These are phyloP conservation scores for Rhodofomes roseus DNA, from an alignment of 1,284 basidiomycete species.

Conservation along the genomic window DNA sequence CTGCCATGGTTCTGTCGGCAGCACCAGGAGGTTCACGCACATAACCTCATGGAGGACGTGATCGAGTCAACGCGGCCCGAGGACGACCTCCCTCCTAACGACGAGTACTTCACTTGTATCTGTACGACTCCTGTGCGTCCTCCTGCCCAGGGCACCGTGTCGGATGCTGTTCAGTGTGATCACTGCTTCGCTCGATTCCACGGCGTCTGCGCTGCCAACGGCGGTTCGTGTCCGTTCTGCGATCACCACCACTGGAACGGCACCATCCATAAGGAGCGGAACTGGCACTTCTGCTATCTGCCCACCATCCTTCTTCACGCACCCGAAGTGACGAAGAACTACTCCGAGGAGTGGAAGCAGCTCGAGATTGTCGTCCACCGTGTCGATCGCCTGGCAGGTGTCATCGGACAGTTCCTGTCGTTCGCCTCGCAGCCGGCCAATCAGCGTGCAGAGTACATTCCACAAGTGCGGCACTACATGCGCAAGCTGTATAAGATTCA, in stretches of 20 bases:
- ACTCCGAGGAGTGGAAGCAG: slow-evolving; percentile 73
- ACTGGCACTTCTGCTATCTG: slow-evolving; percentile 76
- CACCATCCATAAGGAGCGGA: slow-evolving; percentile 72
- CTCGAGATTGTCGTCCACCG: slow-evolving; percentile 73
- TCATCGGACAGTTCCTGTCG: slow-evolving; percentile 74
- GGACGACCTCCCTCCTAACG: slow-evolving; percentile 69
- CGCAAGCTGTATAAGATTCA: slow-evolving; percentile 81
- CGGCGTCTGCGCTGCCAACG: slow-evolving; percentile 75
- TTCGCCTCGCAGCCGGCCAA: slow-evolving; percentile 64
- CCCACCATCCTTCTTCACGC: slow-evolving; percentile 64
- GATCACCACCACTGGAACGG: slow-evolving; percentile 88
- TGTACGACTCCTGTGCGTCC: slow-evolving; percentile 71
- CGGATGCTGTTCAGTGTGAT: slow-evolving; percentile 83
- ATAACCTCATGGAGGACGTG: slow-evolving; percentile 66
- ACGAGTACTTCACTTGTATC: slow-evolving; percentile 82
- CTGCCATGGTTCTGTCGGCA: slow-evolving; percentile 75
- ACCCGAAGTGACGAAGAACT: slow-evolving; percentile 70
- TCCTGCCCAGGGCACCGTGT: slow-evolving; percentile 63
- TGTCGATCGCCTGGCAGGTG: slow-evolving; percentile 64
- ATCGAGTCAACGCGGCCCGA: slow-evolving; percentile 66
- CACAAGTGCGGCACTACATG: slow-evolving; percentile 82
- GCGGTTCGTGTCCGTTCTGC: slow-evolving; percentile 85
- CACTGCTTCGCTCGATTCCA: slow-evolving; percentile 83
- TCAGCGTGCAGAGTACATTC: slow-evolving; percentile 67
- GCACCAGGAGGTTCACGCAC: slow-evolving; percentile 57